Evolutionary conservation across 345 rosid genomes (phyloP).

Genomic region (Litchi chinensis): DNA sequence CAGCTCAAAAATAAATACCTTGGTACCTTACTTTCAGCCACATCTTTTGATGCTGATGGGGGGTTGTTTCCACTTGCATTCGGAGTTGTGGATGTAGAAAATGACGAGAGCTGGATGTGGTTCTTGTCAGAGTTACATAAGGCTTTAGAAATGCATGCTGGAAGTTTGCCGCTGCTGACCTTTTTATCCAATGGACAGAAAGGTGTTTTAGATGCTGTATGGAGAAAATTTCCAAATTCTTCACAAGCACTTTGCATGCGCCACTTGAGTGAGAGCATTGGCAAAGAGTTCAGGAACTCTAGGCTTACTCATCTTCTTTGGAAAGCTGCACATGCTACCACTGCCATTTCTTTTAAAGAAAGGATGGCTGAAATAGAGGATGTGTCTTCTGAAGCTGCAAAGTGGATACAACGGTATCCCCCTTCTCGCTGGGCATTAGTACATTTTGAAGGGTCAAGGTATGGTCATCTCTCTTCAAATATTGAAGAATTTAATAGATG

Average conservation of each 20-base stretch:
- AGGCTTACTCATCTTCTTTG: slow-evolving; percentile 52
- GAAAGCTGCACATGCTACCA: slow-evolving; percentile 60
- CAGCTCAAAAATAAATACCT: slow-evolving; percentile 60
- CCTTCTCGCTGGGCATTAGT: slow-evolving; percentile 49
- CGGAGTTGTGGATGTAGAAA: slow-evolving; percentile 55
- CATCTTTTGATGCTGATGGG: slow-evolving; percentile 61
- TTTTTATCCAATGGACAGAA: slow-evolving; percentile 45
- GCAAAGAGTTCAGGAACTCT: slow-evolving; percentile 56
- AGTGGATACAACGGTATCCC: slow-evolving; percentile 53
- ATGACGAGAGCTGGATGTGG: slow-evolving; percentile 58
- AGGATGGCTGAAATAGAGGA: slow-evolving; percentile 51
- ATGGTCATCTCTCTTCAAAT: slow-evolving; percentile 52
- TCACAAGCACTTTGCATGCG: slow-evolving; percentile 44
- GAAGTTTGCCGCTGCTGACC: slow-evolving; percentile 40
- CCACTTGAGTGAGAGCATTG: slow-evolving; percentile 46
- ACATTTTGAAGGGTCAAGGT: slow-evolving; percentile 48
- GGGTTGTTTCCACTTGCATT: slow-evolving; percentile 58
- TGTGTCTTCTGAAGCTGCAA: slow-evolving; percentile 47
- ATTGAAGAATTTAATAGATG: slow-evolving; percentile 51
- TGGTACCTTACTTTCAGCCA: slow-evolving; percentile 53
- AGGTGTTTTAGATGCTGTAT: slow-evolving; percentile 42
- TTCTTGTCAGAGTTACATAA: slow-evolving; percentile 59
- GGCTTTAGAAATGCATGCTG: slow-evolving; percentile 41
- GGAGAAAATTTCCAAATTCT: slow-evolving; percentile 44
- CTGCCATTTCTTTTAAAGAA: slow-evolving; percentile 43